Base-by-base conservation (phyloP, 140 eudicot species). In the Anethum foeniculum region DNA sequence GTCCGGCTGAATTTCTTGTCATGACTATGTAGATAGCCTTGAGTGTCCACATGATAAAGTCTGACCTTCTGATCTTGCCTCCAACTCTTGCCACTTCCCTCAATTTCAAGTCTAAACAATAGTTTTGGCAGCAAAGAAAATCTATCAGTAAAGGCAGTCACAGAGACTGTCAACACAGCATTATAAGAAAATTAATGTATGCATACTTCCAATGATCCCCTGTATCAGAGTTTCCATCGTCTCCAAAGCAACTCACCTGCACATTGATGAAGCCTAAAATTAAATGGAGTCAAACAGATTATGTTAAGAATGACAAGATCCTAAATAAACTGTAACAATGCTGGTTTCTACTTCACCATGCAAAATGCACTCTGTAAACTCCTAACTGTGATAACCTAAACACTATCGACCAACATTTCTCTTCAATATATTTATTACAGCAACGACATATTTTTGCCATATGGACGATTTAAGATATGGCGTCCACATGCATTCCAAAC, bases 161-260 rank as follows among this genome's bases (percentile, higher is more conserved):
- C 78, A 62, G 28, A 62, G 7, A 62, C 65, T 49, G 32, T 41
- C 7, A 13, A 13, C 44, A 77, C 25, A 73, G 12, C 30, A 74
- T 12, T 43, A 28, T 39, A 47, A 52, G 15, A 23, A 51, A 46
- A 1, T 76, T 51, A 60, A n/a, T 71, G 81, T 54, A 32, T 83
- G 36, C 86, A 85, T 76, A 94, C 98, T 93, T 94, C 98, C 98
- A 94, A 58, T 88, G 81, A 86, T 94, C 98, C 74, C 98, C 98
- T 7, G 98, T 92, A 67, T 94, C 98, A 73, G 98, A 94, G 76
- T 86, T 88, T 18, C 80, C 81, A 79, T 94, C 98, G 41, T 86
- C 88, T 72, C 98, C 98, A 87, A 94, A 94, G 87, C 98, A 92
- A 88, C 98, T 94, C 76, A 94, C 98, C 98, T 94, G 77, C 77